phyloP scores from a whole-genome alignment of 2,329 filamentous ascomycete species.

The Byssochlamys sp. region DNA sequence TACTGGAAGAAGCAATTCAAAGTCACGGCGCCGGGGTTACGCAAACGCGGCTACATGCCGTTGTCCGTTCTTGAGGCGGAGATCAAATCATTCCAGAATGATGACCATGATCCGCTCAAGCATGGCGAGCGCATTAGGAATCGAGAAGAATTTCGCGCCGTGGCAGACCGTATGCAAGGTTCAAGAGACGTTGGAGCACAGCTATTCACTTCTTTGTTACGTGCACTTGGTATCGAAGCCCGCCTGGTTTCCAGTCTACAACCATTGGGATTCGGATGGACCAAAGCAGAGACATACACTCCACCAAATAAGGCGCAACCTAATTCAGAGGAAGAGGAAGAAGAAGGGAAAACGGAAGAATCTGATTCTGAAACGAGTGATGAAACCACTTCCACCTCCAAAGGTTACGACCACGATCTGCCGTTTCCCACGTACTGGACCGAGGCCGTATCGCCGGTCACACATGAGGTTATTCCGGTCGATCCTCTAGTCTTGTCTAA shows the following conservation, averaged over 20 bases:
- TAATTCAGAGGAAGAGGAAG: conserved; percentile 6
- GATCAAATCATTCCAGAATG: conserved; percentile 58
- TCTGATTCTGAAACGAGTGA: conserved; percentile 13
- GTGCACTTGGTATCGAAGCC: conserved; percentile 71
- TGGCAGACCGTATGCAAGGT: conserved; percentile 62
- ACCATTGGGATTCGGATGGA: conserved; percentile 82
- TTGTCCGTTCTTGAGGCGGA: conserved; percentile 66
- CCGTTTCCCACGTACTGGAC: conserved; percentile 87
- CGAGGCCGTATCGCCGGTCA: conserved; percentile 74
- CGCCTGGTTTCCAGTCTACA: conserved; percentile 78
- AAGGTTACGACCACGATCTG: conserved; percentile 62
- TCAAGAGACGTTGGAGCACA: conserved; percentile 83
- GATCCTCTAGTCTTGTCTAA: conserved; percentile 61
- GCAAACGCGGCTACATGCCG: conserved; percentile 83
- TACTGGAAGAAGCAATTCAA: conserved; percentile 85
- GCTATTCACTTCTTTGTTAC: conserved; percentile 74
- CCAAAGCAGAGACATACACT: conserved; percentile 53
- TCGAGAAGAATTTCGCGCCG: conserved; percentile 57
- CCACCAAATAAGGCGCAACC: conserved; percentile 6
- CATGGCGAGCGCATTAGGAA: conserved; percentile 70
- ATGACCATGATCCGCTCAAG: conserved; percentile 49
- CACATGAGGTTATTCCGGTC: conserved; percentile 67
- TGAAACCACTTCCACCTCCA: conserved; percentile 19
- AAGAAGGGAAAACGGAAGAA: conserved; percentile 6
- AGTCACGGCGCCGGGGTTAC: conserved; percentile 64